A percentile compares a stretch with the other conserved stretches of the same genome.
These are phyloP conservation scores for Coniochaeta prunicola DNA, from an alignment of 2,329 filamentous ascomycete species.

Conservation along the genomic window DNA sequence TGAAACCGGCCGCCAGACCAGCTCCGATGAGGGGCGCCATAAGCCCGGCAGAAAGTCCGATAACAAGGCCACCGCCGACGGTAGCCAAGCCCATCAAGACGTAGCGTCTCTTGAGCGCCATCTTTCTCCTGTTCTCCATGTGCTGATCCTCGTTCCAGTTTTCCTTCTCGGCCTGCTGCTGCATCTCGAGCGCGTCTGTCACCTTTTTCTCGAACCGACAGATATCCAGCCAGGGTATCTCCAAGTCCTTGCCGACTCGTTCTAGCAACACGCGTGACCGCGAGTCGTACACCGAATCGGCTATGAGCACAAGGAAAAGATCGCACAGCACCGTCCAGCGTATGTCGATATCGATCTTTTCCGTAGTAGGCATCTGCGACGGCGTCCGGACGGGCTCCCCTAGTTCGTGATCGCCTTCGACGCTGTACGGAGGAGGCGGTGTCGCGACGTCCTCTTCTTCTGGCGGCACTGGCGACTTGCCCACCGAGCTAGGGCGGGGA, in stretches of 20 bases:
- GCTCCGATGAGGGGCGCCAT: constrained; percentile 91
- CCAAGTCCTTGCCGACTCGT: constrained; percentile 70
- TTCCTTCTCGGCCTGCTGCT: constrained; percentile 87
- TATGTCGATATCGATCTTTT: constrained; percentile 89
- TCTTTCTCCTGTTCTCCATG: constrained; percentile 77
- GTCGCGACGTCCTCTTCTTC: constrained; percentile 37
- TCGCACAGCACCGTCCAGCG: constrained; percentile 97
- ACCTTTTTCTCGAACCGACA: constrained; percentile 96
- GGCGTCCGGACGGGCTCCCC: constrained; percentile 76
- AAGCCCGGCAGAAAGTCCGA: constrained; percentile 86
- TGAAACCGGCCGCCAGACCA: constrained; percentile 88
- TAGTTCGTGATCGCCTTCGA: constrained; percentile 61
- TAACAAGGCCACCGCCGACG: constrained; percentile 89
- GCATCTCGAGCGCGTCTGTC: constrained; percentile 95
- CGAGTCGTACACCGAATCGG: constrained; percentile 89
- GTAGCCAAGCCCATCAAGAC: constrained; percentile 96
- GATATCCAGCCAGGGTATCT: constrained; percentile 85
- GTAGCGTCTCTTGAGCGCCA: constrained; percentile 73
- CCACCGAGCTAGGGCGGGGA: constrained; percentile 4
- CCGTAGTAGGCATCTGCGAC: constrained; percentile 71
- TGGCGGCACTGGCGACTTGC: constrained; percentile 7
- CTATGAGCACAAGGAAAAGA: constrained; percentile 88
- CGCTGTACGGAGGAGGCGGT: constrained; percentile 53
- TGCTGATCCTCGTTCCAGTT: constrained; percentile 98
- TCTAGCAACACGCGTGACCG: constrained; percentile 81